Evolutionary conservation across 106 monocot genomes (phyloP).

Genomic region (Apostasia ramifera): DNA sequence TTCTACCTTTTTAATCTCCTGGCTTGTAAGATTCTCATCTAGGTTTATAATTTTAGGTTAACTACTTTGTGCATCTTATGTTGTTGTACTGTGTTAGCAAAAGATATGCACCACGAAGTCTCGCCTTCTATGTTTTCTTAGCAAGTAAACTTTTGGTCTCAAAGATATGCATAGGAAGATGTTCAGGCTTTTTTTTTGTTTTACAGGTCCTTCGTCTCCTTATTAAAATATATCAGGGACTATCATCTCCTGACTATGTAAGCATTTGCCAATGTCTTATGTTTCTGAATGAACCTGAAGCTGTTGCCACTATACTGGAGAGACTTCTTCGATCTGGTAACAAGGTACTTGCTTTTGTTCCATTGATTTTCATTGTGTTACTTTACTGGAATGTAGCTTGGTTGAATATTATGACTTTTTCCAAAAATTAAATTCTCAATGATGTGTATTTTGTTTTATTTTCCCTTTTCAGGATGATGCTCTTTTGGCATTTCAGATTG

Average conservation of each 20-base stretch:
- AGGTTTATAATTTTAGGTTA: too few relatives aligned
- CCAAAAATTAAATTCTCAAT: not conserved
- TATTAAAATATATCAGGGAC: constrained; percentile 76
- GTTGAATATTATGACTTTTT: not conserved
- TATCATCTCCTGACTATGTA: constrained; percentile 89
- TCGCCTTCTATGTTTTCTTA: too few relatives aligned
- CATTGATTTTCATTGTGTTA: not conserved
- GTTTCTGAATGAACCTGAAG: constrained; percentile 84
- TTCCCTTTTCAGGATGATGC: constrained; percentile 72
- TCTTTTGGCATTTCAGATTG: constrained; percentile 89
- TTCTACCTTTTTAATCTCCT: too few relatives aligned
- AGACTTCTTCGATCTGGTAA: constrained; percentile 64
- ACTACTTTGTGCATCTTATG: too few relatives aligned
- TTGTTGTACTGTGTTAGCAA: too few relatives aligned
- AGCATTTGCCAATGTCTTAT: constrained; percentile 96
- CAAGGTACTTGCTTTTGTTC: constrained; percentile 40
- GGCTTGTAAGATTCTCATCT: too few relatives aligned
- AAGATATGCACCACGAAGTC: too few relatives aligned
- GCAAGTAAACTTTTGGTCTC: too few relatives aligned
- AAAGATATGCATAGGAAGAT: too few relatives aligned
- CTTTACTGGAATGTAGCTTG: not conserved
- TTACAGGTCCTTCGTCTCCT: constrained; percentile 82
- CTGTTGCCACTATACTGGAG: constrained; percentile 74
- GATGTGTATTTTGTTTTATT: not conserved
- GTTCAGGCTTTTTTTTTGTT: constrained; percentile 3